Evolutionary conservation across 352 stramenopile genomes (phyloP), one percentile per base, ranked within the genome.

Genomic region (Phytophthora meadii): DNA sequence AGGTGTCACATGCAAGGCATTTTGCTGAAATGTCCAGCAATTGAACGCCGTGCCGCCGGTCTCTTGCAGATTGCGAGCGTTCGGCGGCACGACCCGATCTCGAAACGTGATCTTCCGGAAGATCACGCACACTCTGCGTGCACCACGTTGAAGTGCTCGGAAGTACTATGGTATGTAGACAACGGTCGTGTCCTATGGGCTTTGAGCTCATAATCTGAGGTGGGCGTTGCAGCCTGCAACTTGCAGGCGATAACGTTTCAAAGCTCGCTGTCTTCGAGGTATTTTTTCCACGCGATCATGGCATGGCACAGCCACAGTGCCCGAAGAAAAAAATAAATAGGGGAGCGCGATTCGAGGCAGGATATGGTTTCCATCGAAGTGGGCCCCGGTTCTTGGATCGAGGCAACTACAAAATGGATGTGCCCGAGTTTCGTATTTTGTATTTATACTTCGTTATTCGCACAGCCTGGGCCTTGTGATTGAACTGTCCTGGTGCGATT

Each of bases 401-500:
- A 30, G 3, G 0, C 27, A 30, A 8, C 7, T 34, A 9, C 28
- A 10, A 2, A 9, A 10, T 34, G 28, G 28, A 34, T 9, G 8
- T 34, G 28, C 28, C 6, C 6, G 28, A 1, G 28, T 34, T 7
- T 34, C 28, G 28, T 34, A 34, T 9, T 9, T 34, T 34, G 28
- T 32, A 32, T 32, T 32, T 2, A 22, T 22, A 22, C 22, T 22
- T 22, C 22, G 22, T 22, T 8, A 30, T 30, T 34, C 0, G 8
- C 30, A 34, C 6, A 34, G 30, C 1, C 30, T 6, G 8, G 8
- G 67, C 66, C 66, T 74, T 76, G 63, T 70, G 63, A 63, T 80
- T 63, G 59, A 79, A 66, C 64, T 79, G 54, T 61, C 71, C 70
- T 72, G 45, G 65, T 59, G 59, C 59, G 47, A 70, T 74, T 47